Evolutionary conservation across 2,329 filamentous ascomycete species (phyloP), one percentile per base, ranked within the genome.

Genomic region (Nothopassalora personata): DNA sequence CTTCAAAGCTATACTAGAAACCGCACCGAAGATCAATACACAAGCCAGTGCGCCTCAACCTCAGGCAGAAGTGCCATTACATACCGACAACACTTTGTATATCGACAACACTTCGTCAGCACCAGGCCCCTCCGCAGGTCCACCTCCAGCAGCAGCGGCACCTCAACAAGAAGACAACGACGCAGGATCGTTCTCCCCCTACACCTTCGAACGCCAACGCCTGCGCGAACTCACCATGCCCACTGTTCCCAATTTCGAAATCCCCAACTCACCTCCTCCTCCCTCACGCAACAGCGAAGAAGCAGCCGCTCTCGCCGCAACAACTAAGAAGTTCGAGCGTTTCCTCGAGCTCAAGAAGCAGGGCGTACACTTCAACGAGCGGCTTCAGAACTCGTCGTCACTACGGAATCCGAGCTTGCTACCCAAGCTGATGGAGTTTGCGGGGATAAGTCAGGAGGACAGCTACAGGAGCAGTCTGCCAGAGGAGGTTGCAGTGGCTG

Each of bases 311-410:
- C 66, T 72, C 2, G 72, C 74, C 46, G 67, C 66, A 43, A 69
- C 85, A 11, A 86, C 82, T 53, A 80, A 82, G 65, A 91, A 90
- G 67, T 87, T 93, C 66, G 81, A 84, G 62, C 84, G 85, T 60
- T 93, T 94, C 65, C 81, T 93, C 0, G 80, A 84, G 49, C 80
- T 93, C n/a, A 94, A 94, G 76, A 85, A 84, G 68, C 84, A 87
- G 63, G 86, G 86, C 4, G 80, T 86, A 15, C 90, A 94, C 74
- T 93, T 93, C 79, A 92, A 94, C 72, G 79, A 85, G 66, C 86
- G 88, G 61, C 77, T 94, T 8, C 83, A 87, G 36, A 80, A 81
- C 58, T 88, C 86, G 0, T 75, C 82, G 0, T 84, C 87, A 7
- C 76, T 92, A 59, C 83, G 83, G 54, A 93, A 93, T 69, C 90